Conservation (phyloP, 257 asterid species). For the Lycium barbarum region DNA sequence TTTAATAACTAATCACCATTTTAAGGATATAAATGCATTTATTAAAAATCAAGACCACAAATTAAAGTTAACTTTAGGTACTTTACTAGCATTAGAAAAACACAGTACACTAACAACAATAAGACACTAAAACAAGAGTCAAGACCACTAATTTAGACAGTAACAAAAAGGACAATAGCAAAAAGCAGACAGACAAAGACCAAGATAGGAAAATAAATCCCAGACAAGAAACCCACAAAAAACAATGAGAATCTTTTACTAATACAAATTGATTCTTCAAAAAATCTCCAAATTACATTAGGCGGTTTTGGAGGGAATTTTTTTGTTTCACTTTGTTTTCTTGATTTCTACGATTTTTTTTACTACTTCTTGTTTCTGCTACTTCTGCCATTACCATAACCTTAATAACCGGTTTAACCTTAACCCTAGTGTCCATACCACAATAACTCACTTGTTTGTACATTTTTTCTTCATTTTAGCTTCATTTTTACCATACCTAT, state of each 20-base stretch:
- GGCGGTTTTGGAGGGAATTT: constrained; percentile 35
- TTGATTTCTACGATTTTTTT: not conserved
- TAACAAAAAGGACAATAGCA: constrained; percentile 25
- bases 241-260: constrained; percentile 27
- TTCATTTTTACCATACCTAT: not conserved
- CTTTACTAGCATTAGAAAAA: not conserved
- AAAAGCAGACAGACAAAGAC: constrained; percentile 19
- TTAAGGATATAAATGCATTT: not conserved
- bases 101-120: not conserved
- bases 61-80: not conserved
- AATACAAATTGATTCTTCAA: constrained; percentile 18
- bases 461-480: constrained; percentile 29
- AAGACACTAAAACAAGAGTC: constrained; percentile 7
- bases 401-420: constrained; percentile 22
- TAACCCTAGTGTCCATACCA: constrained; percentile 13
- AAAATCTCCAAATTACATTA: not conserved
- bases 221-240: constrained; percentile 22
- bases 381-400: constrained; percentile 29
- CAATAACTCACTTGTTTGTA: constrained; percentile 25
- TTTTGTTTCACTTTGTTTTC: constrained; percentile 15
- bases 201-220: not conserved
- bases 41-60: not conserved
- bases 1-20: not conserved
- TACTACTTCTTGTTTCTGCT: constrained; percentile 4
- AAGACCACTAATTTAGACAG: not conserved